A percentile compares a stretch with the other conserved stretches of the same genome.
phyloP scores from a whole-genome alignment of 2,329 filamentous ascomycete genomes.

The Fusarium acutatum region DNA sequence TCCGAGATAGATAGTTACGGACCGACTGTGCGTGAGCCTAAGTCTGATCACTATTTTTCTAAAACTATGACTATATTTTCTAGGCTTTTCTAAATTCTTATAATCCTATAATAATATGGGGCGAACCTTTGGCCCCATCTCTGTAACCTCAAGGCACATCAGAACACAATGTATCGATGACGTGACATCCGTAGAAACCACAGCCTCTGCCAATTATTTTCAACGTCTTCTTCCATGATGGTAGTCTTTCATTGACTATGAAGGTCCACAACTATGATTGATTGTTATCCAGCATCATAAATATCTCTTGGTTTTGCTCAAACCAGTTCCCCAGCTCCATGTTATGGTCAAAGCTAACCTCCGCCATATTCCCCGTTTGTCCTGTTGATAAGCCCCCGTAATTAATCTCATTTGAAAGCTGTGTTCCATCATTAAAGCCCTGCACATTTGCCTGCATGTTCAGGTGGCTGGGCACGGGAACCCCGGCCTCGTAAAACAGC shows the following conservation, averaged over 20 bases:
- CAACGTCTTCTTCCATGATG: rapidly evolving
- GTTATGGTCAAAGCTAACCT: not conserved
- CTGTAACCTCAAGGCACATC: not conserved
- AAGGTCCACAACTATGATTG: not conserved
- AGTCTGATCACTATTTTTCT: too few relatives aligned
- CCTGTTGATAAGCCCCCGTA: not conserved
- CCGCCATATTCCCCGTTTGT: not conserved
- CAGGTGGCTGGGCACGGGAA: not conserved
- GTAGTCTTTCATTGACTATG: rapidly evolving
- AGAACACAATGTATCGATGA: too few relatives aligned
- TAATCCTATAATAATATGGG: too few relatives aligned
- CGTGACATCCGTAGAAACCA: not conserved
- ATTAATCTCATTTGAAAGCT: not conserved
- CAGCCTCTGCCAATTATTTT: not conserved
- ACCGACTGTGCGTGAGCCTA: not conserved
- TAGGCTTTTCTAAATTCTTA: too few relatives aligned
- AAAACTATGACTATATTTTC: too few relatives aligned
- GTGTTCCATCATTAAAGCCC: rapidly evolving
- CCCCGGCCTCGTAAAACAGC: not conserved
- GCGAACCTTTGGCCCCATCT: not conserved
- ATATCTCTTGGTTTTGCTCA: constrained; percentile 16
- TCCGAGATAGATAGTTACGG: not conserved
- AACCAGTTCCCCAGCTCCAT: constrained; percentile 14
- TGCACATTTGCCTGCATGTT: not conserved
- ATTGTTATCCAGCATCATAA: constrained; percentile 8